phyloP scores from a whole-genome alignment of 2,329 filamentous ascomycete species.

The Aspergillus melleus region DNA sequence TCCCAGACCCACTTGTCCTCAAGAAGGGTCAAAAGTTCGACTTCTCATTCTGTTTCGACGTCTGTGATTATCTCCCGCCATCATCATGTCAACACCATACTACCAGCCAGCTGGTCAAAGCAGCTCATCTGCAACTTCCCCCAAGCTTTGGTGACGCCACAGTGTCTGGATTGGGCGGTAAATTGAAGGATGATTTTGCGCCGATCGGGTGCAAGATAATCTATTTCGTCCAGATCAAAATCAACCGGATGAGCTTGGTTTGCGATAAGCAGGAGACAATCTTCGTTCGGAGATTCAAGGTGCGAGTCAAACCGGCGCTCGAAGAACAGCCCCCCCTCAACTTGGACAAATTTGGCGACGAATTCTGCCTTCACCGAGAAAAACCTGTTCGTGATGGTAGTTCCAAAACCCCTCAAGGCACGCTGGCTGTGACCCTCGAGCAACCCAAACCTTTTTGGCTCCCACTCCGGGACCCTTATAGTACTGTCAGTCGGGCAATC shows the following conservation, averaged over 20 bases:
- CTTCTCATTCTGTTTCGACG: slow-evolving; percentile 8
- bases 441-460: slow-evolving; percentile 12
- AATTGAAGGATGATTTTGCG: slow-evolving; percentile 17
- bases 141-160: slow-evolving; percentile 18
- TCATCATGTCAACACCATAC: slow-evolving; percentile 4
- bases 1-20: slow-evolving; percentile 8
- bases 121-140: slow-evolving; percentile 16
- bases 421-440: slow-evolving; percentile 6
- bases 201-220: slow-evolving; percentile 14
- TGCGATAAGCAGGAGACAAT: slow-evolving; percentile 6
- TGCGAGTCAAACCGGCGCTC: slow-evolving; percentile 14
- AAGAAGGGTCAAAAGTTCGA: slow-evolving; percentile 2
- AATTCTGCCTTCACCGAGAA: slow-evolving; percentile 5
- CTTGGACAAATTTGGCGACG: not conserved
- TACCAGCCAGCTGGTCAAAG: slow-evolving; percentile 6
- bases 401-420: not conserved
- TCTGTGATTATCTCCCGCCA: slow-evolving; percentile 11
- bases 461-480: slow-evolving; percentile 9
- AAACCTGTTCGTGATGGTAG: not conserved
- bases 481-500: slow-evolving; percentile 10
- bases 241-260: slow-evolving; percentile 5
- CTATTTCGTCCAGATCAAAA: slow-evolving; percentile 10
- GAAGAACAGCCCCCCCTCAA: slow-evolving; percentile 6
- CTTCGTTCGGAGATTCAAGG: slow-evolving; percentile 11
- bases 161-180: slow-evolving; percentile 17